Percentiles rank a stretch among this genome's conserved stretches.
phyloP scores from a whole-genome alignment of 148 eudicot genomes.

The Silene conica region DNA sequence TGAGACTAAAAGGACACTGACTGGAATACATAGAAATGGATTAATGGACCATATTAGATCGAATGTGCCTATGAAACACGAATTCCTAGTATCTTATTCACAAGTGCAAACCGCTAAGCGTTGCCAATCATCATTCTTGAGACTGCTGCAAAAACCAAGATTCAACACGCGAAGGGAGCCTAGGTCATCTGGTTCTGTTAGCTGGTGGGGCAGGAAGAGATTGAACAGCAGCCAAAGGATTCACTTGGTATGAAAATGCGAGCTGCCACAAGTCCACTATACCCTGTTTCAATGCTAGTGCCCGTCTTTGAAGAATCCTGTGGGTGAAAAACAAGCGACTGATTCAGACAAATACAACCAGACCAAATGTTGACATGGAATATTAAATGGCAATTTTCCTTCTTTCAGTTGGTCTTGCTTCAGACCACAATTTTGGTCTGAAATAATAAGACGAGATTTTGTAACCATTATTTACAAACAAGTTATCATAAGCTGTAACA shows the following conservation, averaged over 20 bases:
- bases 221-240: conserved; percentile 92
- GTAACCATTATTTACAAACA: no score
- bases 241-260: conserved; percentile 97
- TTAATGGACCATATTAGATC: not conserved
- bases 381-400: not conserved
- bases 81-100: not conserved
- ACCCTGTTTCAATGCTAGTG: conserved; percentile 49
- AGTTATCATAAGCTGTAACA: no score
- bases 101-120: not conserved
- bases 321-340: conserved; percentile 4
- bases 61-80: not conserved
- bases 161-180: not conserved
- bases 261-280: conserved; percentile 79
- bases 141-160: not conserved
- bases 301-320: conserved; percentile 48
- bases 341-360: conserved; percentile 4
- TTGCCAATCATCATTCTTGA: no score
- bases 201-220: conserved; percentile 43
- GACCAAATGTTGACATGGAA: not conserved
- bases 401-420: no score
- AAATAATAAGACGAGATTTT: no score
- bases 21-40: not conserved
- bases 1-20: not conserved
- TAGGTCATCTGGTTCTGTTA: conserved; percentile 23
- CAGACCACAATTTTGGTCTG: no score